phyloP scores from a whole-genome alignment of 768 basidiomycete species.

The Lactarius sp. region DNA sequence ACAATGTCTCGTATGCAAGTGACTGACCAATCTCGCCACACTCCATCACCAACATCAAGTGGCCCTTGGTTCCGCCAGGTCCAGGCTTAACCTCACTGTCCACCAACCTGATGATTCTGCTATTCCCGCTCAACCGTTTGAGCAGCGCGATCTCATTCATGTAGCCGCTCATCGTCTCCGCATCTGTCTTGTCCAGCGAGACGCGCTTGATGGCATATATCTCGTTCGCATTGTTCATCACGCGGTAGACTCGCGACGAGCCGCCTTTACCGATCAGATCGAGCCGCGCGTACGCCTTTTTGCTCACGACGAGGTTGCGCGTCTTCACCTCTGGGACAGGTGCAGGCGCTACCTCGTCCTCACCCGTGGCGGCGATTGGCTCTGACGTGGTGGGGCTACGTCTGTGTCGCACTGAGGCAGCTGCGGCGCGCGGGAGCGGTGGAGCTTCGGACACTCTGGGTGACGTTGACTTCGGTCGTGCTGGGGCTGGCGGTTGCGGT shows the following conservation, averaged over 20 bases:
- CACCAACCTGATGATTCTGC: constrained; percentile 83
- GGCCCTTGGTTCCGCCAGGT: constrained; percentile 64
- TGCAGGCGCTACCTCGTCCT: constrained; percentile 34
- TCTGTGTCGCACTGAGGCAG: constrained; percentile 41
- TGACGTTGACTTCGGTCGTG: constrained; percentile 17
- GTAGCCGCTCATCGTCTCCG: constrained; percentile 86
- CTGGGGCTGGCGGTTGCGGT: constrained; percentile 5
- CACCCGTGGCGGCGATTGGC: constrained; percentile 27
- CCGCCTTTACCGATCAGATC: constrained; percentile 93
- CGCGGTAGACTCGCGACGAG: constrained; percentile 92
- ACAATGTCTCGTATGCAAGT: constrained; percentile 1
- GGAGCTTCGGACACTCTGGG: constrained; percentile 15
- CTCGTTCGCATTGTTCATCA: constrained; percentile 69
- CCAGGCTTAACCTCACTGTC: constrained; percentile 83
- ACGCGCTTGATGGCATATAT: constrained; percentile 93
- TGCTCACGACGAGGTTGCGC: constrained; percentile 44
- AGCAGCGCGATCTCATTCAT: constrained; percentile 95
- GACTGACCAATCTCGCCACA: constrained; percentile 72
- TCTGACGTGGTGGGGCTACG: constrained; percentile 71
- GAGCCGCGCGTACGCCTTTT: constrained; percentile 74
- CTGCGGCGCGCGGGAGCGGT: constrained; percentile 9
- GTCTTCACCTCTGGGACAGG: constrained; percentile 19
- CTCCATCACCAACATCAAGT: constrained; percentile 89
- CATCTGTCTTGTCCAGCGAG: constrained; percentile 80
- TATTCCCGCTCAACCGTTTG: constrained; percentile 91